phyloP scores from a whole-genome alignment of 805 yeast species.

The Soucietia sequanensis region DNA sequence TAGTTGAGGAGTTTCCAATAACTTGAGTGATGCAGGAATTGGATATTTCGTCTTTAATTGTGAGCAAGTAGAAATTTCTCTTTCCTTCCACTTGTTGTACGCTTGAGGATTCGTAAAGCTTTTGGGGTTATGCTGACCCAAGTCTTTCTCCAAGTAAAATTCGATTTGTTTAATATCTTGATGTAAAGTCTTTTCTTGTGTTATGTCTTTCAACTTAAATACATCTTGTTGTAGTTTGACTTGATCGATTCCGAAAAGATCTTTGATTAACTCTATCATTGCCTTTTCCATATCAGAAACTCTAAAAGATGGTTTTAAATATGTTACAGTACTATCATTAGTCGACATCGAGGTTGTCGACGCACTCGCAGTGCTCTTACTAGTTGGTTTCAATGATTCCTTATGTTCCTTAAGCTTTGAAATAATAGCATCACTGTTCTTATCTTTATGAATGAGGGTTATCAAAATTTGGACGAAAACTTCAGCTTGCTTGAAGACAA shows the following conservation, averaged over 20 bases:
- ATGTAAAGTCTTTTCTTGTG: slow-evolving; percentile 39
- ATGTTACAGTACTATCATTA: slow-evolving; percentile 14
- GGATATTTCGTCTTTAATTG: slow-evolving; percentile 26
- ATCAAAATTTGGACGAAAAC: slow-evolving; percentile 38
- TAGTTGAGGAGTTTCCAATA: slow-evolving; percentile 28
- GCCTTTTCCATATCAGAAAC: slow-evolving; percentile 56
- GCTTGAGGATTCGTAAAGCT: slow-evolving; percentile 20
- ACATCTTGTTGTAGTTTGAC: slow-evolving; percentile 56
- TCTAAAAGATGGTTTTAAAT: slow-evolving; percentile 49
- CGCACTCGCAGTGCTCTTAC: neutral
- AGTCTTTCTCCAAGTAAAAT: slow-evolving; percentile 35
- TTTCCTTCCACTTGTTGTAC: slow-evolving; percentile 32
- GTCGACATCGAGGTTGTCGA: slow-evolving; percentile 3
- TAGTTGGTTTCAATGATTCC: slow-evolving; percentile 31
- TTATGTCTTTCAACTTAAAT: slow-evolving; percentile 34
- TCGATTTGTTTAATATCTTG: slow-evolving; percentile 33
- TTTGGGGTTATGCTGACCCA: slow-evolving; percentile 36
- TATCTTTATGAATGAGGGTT: slow-evolving; percentile 35
- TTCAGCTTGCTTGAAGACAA: slow-evolving; percentile 36
- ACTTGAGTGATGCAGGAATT: slow-evolving; percentile 29
- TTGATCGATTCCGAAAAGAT: slow-evolving; percentile 50
- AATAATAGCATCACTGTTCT: slow-evolving; percentile 35
- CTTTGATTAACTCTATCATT: slow-evolving; percentile 36
- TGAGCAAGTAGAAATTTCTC: slow-evolving; percentile 23
- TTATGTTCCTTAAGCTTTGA: slow-evolving; percentile 45